Conservation (phyloP, 2,329 filamentous ascomycete genomes). For the Aspergillus japonicus region DNA sequence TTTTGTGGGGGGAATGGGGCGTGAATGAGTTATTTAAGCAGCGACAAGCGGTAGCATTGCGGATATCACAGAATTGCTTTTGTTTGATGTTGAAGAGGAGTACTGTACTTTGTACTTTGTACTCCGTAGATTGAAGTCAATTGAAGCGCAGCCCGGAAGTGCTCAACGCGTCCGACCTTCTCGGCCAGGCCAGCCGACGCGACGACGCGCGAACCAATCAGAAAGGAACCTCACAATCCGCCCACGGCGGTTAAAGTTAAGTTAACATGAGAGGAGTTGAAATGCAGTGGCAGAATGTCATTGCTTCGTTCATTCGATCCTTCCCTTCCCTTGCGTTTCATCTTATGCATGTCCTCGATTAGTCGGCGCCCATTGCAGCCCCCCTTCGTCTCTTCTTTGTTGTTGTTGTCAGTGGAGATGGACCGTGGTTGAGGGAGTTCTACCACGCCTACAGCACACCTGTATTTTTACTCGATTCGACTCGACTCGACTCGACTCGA, state of each 20-base stretch:
- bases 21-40: not conserved
- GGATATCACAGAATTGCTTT: too few relatives aligned
- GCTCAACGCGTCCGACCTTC: constrained; percentile 7
- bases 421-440: not conserved
- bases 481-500: too few relatives aligned
- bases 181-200: not conserved
- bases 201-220: constrained; percentile 6
- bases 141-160: too few relatives aligned
- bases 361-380: not conserved
- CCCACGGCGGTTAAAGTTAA: not conserved
- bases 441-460: not conserved
- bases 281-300: not conserved
- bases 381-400: not conserved
- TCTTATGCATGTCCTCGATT: constrained; percentile 1
- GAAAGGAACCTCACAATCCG: not conserved
- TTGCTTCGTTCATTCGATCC: not conserved
- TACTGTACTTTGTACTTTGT: too few relatives aligned
- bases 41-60: not conserved
- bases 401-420: not conserved
- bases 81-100: too few relatives aligned
- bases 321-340: constrained; percentile 6
- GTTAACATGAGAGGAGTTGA: too few relatives aligned
- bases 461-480: too few relatives aligned
- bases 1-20: not conserved
- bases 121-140: too few relatives aligned